Percentiles rank a stretch among this genome's conserved stretches.
These are phyloP conservation scores for Colletotrichum sp. DNA, from an alignment of 2,329 filamentous ascomycete species.

Conservation along the genomic window DNA sequence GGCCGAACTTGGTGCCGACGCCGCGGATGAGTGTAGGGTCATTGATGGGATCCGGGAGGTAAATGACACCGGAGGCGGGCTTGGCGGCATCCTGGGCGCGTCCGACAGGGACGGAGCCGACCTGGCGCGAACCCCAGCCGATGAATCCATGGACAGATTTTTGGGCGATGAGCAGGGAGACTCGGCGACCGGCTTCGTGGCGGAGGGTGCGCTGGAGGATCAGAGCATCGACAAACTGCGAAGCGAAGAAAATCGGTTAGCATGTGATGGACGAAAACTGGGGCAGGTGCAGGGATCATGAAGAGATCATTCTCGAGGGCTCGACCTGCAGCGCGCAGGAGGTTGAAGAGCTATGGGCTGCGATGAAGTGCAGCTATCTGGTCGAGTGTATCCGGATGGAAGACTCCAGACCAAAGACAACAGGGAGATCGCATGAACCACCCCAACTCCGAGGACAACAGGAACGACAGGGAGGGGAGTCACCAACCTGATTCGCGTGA, in stretches of 20 bases:
- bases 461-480: neutral
- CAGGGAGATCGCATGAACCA: neutral
- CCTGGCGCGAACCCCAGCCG: slow-evolving; percentile 82
- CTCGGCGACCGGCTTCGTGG: slow-evolving; percentile 84
- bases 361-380: neutral
- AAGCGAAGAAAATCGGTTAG: slow-evolving; percentile 2
- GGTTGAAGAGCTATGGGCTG: neutral
- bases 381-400: neutral
- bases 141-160: slow-evolving; percentile 96
- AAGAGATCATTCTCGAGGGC: neutral
- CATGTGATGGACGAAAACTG: slow-evolving; percentile 18
- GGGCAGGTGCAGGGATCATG: neutral
- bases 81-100: slow-evolving; percentile 90
- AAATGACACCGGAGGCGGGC: slow-evolving; percentile 79
- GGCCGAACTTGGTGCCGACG: slow-evolving; percentile 82
- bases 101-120: slow-evolving; percentile 91
- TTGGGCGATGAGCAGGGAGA: slow-evolving; percentile 91
- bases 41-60: slow-evolving; percentile 85
- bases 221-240: slow-evolving; percentile 90
- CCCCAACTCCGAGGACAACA: fast-evolving
- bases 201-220: slow-evolving; percentile 91
- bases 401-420: neutral
- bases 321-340: neutral
- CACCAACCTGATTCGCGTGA: slow-evolving; percentile 85
- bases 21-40: slow-evolving; percentile 83